A percentile compares a stretch with the other conserved stretches of the same genome.
Evolutionary conservation across 2,329 filamentous ascomycete species (phyloP).

Genomic region (Microdochium bolleyi): DNA sequence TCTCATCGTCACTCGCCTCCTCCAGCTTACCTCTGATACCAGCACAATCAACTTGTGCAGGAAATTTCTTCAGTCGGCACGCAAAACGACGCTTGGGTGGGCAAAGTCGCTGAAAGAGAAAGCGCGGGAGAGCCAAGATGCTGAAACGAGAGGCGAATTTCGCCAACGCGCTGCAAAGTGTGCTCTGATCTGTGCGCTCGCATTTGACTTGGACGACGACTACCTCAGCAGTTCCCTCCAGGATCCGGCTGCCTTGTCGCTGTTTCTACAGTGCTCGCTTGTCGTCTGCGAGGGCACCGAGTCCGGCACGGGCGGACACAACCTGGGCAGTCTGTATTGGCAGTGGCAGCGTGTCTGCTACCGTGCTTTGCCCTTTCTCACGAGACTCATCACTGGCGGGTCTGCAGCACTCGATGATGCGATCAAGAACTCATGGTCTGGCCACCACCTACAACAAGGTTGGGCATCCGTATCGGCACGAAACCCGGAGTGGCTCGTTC

Average conservation of each 20-base stretch:
- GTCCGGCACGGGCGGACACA: not conserved
- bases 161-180: conserved; percentile 23
- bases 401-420: conserved; percentile 15
- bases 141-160: conserved; percentile 20
- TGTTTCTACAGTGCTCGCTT: conserved; percentile 28
- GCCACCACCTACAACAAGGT: conserved; percentile 6
- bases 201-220: conserved; percentile 32
- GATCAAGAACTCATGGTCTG: conserved; percentile 16
- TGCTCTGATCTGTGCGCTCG: conserved; percentile 30
- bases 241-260: conserved; percentile 13
- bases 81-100: conserved; percentile 31
- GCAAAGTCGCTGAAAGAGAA: conserved; percentile 15
- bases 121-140: conserved; percentile 5
- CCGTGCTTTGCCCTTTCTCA: conserved; percentile 4
- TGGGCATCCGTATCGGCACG: not conserved
- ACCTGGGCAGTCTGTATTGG: not conserved
- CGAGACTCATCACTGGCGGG: conserved; percentile 2
- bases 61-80: conserved; percentile 18
- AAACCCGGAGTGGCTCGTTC: conserved; percentile 12
- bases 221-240: conserved; percentile 19
- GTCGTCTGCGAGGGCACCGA: conserved; percentile 22
- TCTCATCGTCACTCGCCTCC: conserved; percentile 29
- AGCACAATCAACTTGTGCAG: conserved; percentile 17
- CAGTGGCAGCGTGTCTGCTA: not conserved
- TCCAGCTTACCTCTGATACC: conserved; percentile 25